Base-by-base conservation (phyloP, 306 rosid genomes). In the Trifolium dubium region DNA sequence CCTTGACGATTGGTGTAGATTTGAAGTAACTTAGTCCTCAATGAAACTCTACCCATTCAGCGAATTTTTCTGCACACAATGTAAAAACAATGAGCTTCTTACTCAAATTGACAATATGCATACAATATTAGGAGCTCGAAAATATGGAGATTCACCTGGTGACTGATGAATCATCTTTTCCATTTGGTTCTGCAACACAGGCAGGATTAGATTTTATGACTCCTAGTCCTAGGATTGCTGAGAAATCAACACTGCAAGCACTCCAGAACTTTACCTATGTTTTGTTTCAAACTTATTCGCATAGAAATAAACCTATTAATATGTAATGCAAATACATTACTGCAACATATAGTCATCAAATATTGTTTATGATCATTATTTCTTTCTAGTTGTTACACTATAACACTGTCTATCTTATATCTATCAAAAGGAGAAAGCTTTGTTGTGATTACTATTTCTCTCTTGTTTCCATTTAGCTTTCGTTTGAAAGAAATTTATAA, bases 391-490 rank as follows among this genome's bases (percentile, higher is more conserved):
- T 67, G 67, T 49, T 73, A 17, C 49, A 35, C 49, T 41, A 73
- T 67, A 43, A 14, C 30, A 34, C 44, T 40, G 34, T 54, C 53
- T 50, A 40, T 51, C 62, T 50, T 51, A 7, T 23, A 60, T 5
- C 69, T 61, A 37, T 18, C 44, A 31, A 37, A 50, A 23, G 53
- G 18, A 69, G 34, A 61, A 49, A 23, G 35, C 47, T 35, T 13
- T 63, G 54, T 53, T 71, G 18, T 28, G 55, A 30, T 78, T 62
- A 77, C 43, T 70, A 15, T 50, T 61, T 70, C 37, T 70, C 65
- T 70, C 5, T 7, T 10, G 55, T 44, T 49, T 55, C 70, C 54
- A 49, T 70, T 10, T 8, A 49, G n/a, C 32, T 41, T 77, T 47
- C 37, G 10, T 58, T 68, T 58, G 18, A 43, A 43, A 46, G 35